Evolutionary conservation across 805 yeast genomes (phyloP).

Genomic region (Metschnikowia vanudenii): DNA sequence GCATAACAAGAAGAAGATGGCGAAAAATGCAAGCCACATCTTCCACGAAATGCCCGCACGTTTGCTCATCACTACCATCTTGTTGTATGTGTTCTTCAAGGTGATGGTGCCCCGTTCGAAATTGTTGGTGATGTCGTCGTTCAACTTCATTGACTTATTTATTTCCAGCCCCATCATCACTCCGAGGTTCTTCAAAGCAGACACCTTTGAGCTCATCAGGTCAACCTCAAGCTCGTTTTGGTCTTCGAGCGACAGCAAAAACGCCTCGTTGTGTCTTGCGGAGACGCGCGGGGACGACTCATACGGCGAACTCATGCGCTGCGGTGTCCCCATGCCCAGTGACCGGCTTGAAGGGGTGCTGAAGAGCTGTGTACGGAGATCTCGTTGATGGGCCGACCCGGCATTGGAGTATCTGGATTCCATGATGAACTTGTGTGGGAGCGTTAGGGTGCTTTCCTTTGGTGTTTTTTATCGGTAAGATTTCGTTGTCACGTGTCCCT

Average conservation of each 20-base stretch:
- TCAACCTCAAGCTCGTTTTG: constrained; percentile 44
- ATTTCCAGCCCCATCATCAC: constrained; percentile 44
- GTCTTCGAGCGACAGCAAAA: constrained; percentile 42
- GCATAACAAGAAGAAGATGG: constrained; percentile 36
- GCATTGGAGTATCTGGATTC: constrained; percentile 20
- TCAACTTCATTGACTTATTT: constrained; percentile 39
- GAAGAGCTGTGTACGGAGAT: constrained; percentile 42
- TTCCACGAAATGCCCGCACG: constrained; percentile 46
- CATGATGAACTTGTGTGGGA: constrained; percentile 5
- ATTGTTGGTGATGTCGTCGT: constrained; percentile 40
- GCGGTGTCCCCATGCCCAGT: constrained; percentile 17
- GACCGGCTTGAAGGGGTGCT: constrained; percentile 23
- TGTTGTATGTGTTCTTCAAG: constrained; percentile 42
- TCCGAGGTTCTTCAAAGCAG: constrained; percentile 41
- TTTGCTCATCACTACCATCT: constrained; percentile 46
- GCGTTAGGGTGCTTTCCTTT: background rate
- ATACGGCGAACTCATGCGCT: constrained; percentile 39
- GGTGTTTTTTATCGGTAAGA: background rate
- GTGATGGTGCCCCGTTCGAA: constrained; percentile 41
- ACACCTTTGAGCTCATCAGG: constrained; percentile 40
- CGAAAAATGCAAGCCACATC: constrained; percentile 44
- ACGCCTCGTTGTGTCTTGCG: constrained; percentile 43
- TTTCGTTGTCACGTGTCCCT: background rate
- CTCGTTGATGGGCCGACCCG: constrained; percentile 40
- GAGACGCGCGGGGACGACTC: constrained; percentile 28